Evolutionary conservation across 768 basidiomycete species (phyloP).

Genomic region (Coprinellus aureogranulatus): DNA sequence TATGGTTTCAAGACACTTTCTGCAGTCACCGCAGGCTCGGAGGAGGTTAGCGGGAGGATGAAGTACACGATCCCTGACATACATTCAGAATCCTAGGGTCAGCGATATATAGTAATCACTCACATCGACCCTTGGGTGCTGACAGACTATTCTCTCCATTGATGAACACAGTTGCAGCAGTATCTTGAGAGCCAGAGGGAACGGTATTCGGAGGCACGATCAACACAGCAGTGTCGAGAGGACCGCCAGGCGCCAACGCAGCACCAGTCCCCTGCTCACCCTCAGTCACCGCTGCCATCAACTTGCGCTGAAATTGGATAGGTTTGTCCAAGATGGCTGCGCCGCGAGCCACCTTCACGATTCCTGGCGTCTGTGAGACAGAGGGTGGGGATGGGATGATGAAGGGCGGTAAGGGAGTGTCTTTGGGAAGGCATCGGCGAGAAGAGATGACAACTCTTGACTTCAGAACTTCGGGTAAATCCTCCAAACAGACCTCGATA

Average conservation of each 20-base stretch:
- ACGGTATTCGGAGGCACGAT: conserved; percentile 73
- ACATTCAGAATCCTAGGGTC: too few species aligned
- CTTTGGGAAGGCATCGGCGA: conserved; percentile 36
- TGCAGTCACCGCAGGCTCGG: conserved; percentile 22
- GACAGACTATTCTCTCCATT: conserved; percentile 74
- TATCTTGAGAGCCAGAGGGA: conserved; percentile 42
- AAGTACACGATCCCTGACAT: conserved; percentile 60
- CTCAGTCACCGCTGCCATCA: not conserved
- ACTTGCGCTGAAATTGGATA: conserved; percentile 22
- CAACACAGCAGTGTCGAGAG: conserved; percentile 63
- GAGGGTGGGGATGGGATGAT: conserved; percentile 8
- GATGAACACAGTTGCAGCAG: conserved; percentile 60
- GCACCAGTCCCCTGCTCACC: conserved; percentile 9
- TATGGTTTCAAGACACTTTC: conserved; percentile 55
- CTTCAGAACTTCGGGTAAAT: conserved; percentile 57
- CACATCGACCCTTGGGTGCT: conserved; percentile 72
- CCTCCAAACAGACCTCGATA: conserved; percentile 45
- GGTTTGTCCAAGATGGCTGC: conserved; percentile 39
- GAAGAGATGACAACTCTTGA: conserved; percentile 54
- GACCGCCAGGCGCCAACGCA: conserved; percentile 12
- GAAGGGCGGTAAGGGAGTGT: conserved; percentile 20
- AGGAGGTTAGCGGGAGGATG: conserved; percentile 42
- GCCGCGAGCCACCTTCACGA: conserved; percentile 27
- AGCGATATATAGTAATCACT: too few species aligned
- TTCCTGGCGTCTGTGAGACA: conserved; percentile 8